A percentile compares a stretch with the other conserved stretches of the same genome.
Conservation (phyloP, 371 early-diverging fungal species). For the Encephalitozoon cuniculi region DNA sequence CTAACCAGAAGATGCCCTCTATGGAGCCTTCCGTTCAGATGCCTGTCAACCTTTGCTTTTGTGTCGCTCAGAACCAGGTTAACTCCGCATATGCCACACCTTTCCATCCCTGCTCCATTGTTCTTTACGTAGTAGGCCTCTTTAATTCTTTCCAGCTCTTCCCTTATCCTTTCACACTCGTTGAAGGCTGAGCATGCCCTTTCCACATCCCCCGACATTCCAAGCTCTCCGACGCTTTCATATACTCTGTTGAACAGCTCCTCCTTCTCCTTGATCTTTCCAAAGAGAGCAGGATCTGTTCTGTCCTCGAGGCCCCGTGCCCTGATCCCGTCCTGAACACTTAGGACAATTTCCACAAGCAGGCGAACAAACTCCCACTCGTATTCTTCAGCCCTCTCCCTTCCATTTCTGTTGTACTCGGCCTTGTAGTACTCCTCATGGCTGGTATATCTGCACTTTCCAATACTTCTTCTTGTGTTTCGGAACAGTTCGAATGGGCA, state of each 20-base stretch:
- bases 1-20: background rate
- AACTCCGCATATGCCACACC: background rate
- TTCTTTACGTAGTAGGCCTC: slow-evolving; percentile 18
- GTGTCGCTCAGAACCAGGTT: background rate
- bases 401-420: background rate
- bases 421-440: slow-evolving; percentile 17
- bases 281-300: background rate
- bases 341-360: background rate
- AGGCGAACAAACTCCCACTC: slow-evolving; percentile 1
- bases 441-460: slow-evolving; percentile 18
- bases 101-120: background rate
- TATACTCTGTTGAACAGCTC: background rate
- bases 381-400: background rate
- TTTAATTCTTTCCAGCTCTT: slow-evolving; percentile 1
- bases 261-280: background rate
- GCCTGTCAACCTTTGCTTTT: slow-evolving; percentile 3
- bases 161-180: slow-evolving; percentile 1
- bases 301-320: background rate
- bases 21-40: slow-evolving; percentile 15
- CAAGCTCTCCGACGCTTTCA: background rate
- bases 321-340: background rate
- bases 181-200: background rate
- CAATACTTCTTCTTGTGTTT: slow-evolving; percentile 28
- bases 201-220: background rate
- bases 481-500: slow-evolving; percentile 43